Base-by-base conservation (phyloP, 768 basidiomycete genomes). In the Tremella yokohamensis region DNA sequence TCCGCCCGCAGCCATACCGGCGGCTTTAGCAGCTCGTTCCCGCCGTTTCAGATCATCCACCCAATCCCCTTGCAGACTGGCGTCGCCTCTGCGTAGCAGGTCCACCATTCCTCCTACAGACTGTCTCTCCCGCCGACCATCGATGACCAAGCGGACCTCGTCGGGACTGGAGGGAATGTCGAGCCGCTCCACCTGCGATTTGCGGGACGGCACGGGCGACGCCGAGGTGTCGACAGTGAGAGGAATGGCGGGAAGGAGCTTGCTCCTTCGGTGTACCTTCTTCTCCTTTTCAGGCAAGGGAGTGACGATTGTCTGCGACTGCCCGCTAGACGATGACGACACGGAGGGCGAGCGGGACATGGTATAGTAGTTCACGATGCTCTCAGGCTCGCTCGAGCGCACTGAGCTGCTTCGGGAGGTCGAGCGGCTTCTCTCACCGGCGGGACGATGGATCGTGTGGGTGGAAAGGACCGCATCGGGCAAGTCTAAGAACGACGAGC, bases 201-300 rank as follows among this genome's bases (percentile, higher is more conserved):
- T 38, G n/a, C n/a, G 13, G 18, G 19, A 29, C 42, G 42, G 42
- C 15, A 45, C 8, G 6, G 42, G 49, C 19, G 52, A 48, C 8
- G 37, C 22, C 18, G 37, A 24, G 13, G 53, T 48, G 18, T 63
- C 54, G 6, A 59, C 18, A 9, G 38, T 48, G 13, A 64, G 49
- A 1, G 63, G 63, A 16, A 64, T 38, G 16, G 63, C 63, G 7
- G 63, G 63, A 15, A 64, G 47, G 12, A 64, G 59, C 40, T 61
- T 64, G 22, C 37, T 47, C 20, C 62, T 47, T 16, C 52, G n/a
- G 29, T 34, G 29, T 4, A 34, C 29, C 29, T 34, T 34, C 22
- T 45, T 45, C 15, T 45, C n/a, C n/a, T 22, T n/a, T n/a, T 45
- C 42, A n/a, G 42, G 42, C n/a, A 45, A 22, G 15, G 42, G 42